Evolutionary conservation across 2,329 filamentous ascomycete species (phyloP), one percentile per base, ranked within the genome.

Genomic region (Penicillium sp.): DNA sequence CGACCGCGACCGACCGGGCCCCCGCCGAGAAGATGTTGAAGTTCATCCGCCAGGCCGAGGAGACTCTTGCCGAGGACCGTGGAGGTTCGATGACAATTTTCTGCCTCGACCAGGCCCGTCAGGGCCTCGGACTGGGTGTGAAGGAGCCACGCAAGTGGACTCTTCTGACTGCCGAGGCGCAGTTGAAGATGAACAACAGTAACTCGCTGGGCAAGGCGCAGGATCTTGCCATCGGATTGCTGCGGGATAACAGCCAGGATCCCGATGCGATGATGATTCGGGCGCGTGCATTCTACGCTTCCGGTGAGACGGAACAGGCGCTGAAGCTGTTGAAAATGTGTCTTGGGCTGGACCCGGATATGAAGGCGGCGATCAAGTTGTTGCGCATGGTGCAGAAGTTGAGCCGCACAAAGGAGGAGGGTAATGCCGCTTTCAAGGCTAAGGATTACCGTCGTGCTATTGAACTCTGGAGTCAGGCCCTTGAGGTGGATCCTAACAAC

Each of bases 251-350:
- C 79, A 91, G 82, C 73, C 89, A 93, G 72, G 95, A 99, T 70
- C 93, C 95, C 1, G 95, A 99, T 77, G 95, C 93, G 1, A 80
- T 99, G 62, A 90, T 97, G 6, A 84, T 99, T 51, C 86, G 93
- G 48, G 95, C 93, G 24, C 86, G 92, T 61, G 89, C 91, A 16
- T 83, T 96, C 49, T 98, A 98, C 69, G 88, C 87, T 4, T 90
- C 95, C 72, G 95, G 95, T 29, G 95, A 99, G 66, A 96, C 96
- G 69, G 90, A 96, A 2, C 96, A 97, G 81, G 93, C 95, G 1
- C 84, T 96, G 44, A 90, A 93, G 71, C 90, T 96, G 74, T 95
- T 98, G 79, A 86, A 91, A 63, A 90, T 95, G 78, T 95, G 93
- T 21, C 79, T 96, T 55, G 90, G 84, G 73, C 91, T 93, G 73